phyloP scores from a whole-genome alignment of 305 asterid genomes.

The Solanum aculeatissimum region DNA sequence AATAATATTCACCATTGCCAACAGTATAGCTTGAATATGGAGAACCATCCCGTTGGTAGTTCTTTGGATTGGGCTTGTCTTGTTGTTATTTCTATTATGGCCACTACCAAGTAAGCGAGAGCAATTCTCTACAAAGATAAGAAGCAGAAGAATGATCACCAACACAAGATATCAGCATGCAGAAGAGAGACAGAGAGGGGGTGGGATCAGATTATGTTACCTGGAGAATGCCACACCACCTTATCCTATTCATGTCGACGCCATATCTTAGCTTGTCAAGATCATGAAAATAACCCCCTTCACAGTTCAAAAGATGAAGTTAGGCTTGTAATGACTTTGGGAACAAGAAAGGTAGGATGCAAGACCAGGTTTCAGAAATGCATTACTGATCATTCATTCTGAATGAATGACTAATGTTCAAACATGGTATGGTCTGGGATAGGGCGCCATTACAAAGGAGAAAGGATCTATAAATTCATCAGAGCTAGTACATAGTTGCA shows the following conservation, averaged over 20 bases:
- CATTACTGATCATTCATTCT: background rate
- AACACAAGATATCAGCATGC: background rate
- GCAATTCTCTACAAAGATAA: slow-evolving; percentile 36
- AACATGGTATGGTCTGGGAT: background rate
- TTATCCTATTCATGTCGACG: slow-evolving; percentile 53
- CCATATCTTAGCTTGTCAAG: slow-evolving; percentile 66
- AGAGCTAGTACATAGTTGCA: background rate
- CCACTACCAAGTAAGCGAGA: slow-evolving; percentile 34
- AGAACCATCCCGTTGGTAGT: slow-evolving; percentile 11
- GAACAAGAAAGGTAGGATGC: background rate
- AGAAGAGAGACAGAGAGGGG: background rate
- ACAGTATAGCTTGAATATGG: slow-evolving; percentile 24
- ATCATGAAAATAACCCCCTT: slow-evolving; percentile 81
- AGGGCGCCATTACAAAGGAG: background rate
- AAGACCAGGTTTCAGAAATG: background rate
- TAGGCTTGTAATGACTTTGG: background rate
- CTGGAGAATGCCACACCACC: slow-evolving; percentile 87
- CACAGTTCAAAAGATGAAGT: background rate
- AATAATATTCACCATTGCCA: slow-evolving; percentile 48
- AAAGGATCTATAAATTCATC: background rate
- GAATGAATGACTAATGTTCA: background rate
- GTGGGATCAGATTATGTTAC: slow-evolving; percentile 13
- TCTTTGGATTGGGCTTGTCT: slow-evolving; percentile 7
- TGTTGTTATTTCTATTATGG: slow-evolving; percentile 24
- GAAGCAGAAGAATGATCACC: background rate